These are phyloP conservation scores for Wallacemonas sp. DNA, from an alignment of 208 protist genomes.

Conservation along the genomic window DNA sequence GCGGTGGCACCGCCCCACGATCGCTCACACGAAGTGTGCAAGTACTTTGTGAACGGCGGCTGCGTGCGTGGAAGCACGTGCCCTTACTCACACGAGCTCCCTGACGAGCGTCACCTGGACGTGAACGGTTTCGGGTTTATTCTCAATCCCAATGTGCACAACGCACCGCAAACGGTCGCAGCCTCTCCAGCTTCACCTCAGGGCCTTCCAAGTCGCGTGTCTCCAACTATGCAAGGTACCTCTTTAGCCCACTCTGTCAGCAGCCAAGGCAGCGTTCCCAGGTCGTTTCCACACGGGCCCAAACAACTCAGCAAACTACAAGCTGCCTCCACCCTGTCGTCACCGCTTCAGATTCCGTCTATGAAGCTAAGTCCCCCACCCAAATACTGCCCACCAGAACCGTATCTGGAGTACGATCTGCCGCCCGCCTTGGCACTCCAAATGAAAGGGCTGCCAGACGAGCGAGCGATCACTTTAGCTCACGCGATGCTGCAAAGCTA, in stretches of 20 bases:
- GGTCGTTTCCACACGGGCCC: background rate
- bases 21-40: conserved; percentile 82
- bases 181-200: conserved; percentile 14
- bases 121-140: conserved; percentile 87
- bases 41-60: conserved; percentile 88
- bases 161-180: conserved; percentile 80
- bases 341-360: background rate
- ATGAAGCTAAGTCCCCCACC: conserved; percentile 46
- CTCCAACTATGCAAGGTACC: background rate
- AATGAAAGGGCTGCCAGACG: conserved; percentile 41
- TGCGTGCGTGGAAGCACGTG: conserved; percentile 77
- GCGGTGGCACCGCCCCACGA: conserved; percentile 44
- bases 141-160: conserved; percentile 87
- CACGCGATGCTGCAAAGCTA: conserved; percentile 63
- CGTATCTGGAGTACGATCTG: conserved; percentile 83
- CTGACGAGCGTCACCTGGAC: conserved; percentile 87
- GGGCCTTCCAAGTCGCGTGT: background rate
- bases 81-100: conserved; percentile 84
- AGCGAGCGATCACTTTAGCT: conserved; percentile 42
- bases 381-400: conserved; percentile 83
- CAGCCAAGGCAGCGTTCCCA: background rate
- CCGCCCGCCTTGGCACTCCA: conserved; percentile 83
- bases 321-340: background rate
- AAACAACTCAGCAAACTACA: background rate
- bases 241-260: conserved; percentile 5